These are phyloP conservation scores for Apiotrichum sp. DNA, from an alignment of 1,284 basidiomycete genomes.

Conservation along the genomic window DNA sequence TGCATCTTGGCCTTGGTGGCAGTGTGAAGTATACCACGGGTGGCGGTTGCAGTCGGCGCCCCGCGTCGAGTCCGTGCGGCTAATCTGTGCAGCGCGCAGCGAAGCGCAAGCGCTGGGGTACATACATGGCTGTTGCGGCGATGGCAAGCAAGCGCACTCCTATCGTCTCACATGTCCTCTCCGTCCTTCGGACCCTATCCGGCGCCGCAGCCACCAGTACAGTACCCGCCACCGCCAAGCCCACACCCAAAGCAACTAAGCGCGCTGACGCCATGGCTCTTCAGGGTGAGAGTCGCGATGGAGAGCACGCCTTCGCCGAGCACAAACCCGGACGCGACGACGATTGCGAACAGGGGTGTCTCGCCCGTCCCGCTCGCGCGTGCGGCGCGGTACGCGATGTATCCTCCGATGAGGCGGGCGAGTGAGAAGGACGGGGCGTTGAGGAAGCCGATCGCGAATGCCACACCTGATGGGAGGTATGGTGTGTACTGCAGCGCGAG, in stretches of 20 bases:
- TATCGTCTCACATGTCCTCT: too few species aligned
- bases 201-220: conserved; percentile 34
- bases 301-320: conserved; percentile 85
- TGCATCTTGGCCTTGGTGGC: too few species aligned
- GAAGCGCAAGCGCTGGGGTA: too few species aligned
- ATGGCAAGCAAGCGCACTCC: too few species aligned
- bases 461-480: conserved; percentile 83
- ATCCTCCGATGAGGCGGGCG: conserved; percentile 80
- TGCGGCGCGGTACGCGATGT: conserved; percentile 65
- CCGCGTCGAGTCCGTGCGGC: too few species aligned
- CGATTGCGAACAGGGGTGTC: conserved; percentile 67
- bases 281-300: conserved; percentile 68
- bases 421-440: conserved; percentile 94
- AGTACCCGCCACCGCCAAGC: conserved; percentile 56
- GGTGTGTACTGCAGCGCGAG: too few species aligned
- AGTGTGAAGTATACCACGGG: too few species aligned
- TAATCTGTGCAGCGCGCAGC: too few species aligned
- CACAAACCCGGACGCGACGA: conserved; percentile 91
- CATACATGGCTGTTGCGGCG: too few species aligned
- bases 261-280: conserved; percentile 66
- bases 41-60: too few species aligned
- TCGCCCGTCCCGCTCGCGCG: conserved; percentile 45
- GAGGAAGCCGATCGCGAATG: conserved; percentile 73
- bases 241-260: conserved; percentile 73
- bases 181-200: too few species aligned